phyloP scores from a whole-genome alignment of 768 basidiomycete genomes.

The Strobilomyces echinocephalus region DNA sequence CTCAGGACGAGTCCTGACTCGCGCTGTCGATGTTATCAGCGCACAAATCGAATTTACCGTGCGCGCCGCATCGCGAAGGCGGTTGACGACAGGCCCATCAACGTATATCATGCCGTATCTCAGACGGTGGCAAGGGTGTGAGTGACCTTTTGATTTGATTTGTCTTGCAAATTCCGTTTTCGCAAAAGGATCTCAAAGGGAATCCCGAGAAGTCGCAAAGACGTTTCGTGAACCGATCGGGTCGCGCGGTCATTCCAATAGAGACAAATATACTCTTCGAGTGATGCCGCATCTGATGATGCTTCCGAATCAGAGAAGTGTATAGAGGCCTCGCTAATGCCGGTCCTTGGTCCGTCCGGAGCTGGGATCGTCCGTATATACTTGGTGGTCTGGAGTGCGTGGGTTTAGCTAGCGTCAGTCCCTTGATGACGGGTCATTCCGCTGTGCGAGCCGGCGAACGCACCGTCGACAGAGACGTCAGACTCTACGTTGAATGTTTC shows the following conservation, averaged over 20 bases:
- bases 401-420: not conserved
- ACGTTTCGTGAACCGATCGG: not conserved
- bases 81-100: no score
- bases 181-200: no score
- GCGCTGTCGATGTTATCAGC: slow-evolving; percentile 17
- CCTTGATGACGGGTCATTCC: not conserved
- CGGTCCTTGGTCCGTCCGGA: slow-evolving; percentile 27
- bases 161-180: not conserved
- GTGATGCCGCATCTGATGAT: not conserved
- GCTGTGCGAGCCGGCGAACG: slow-evolving; percentile 28
- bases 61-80: no score
- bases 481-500: slow-evolving; percentile 29
- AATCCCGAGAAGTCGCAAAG: no score
- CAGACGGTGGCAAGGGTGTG: no score
- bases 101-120: no score
- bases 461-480: slow-evolving; percentile 37
- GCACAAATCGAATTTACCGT: no score
- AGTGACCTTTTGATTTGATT: not conserved
- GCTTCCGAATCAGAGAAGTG: slow-evolving; percentile 21
- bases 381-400: slow-evolving; percentile 19
- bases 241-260: slow-evolving; percentile 6
- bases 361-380: slow-evolving; percentile 26
- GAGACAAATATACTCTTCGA: not conserved
- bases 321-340: slow-evolving; percentile 31
- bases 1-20: not conserved